A percentile compares a stretch with the other conserved stretches of the same genome.
These are phyloP conservation scores for Penicillium sp. DNA, from an alignment of 2,329 filamentous ascomycete genomes.

Conservation along the genomic window DNA sequence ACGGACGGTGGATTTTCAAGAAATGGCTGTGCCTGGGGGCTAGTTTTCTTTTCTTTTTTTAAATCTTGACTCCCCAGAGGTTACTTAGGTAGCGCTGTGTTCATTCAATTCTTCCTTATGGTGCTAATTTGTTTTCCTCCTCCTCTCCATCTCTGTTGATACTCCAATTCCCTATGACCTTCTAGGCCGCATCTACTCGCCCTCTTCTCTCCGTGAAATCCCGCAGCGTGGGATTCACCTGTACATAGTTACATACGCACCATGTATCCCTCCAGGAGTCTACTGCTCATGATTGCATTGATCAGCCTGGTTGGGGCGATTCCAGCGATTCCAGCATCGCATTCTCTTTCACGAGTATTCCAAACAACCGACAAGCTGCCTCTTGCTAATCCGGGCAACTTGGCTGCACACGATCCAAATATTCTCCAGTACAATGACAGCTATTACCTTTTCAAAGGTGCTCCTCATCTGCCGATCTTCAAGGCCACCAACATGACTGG, in stretches of 20 bases:
- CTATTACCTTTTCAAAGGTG: slow-evolving; percentile 37
- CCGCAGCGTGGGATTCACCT: not conserved
- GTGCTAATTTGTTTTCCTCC: not conserved
- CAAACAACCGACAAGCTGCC: slow-evolving; percentile 26
- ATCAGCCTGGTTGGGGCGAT: slow-evolving; percentile 3
- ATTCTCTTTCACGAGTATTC: slow-evolving; percentile 14
- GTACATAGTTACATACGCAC: not conserved
- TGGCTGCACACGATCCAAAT: slow-evolving; percentile 33
- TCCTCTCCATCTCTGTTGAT: not conserved
- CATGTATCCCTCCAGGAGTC: not conserved
- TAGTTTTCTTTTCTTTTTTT: not conserved
- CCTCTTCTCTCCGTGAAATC: not conserved
- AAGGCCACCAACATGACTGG: slow-evolving; percentile 27
- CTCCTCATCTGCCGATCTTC: slow-evolving; percentile 24
- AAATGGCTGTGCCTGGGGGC: not conserved
- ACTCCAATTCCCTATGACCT: not conserved
- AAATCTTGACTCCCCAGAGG: not conserved
- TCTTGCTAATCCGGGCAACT: slow-evolving; percentile 27
- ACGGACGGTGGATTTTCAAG: not conserved
- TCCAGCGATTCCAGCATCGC: not conserved
- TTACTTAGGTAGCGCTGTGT: not conserved
- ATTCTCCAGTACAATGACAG: slow-evolving; percentile 26
- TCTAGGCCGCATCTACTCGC: not conserved
- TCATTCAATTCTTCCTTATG: not conserved
- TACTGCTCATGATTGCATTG: slow-evolving; percentile 2